These are phyloP conservation scores for Fragaria vesca DNA, from an alignment of 306 rosid species.

Conservation along the genomic window DNA sequence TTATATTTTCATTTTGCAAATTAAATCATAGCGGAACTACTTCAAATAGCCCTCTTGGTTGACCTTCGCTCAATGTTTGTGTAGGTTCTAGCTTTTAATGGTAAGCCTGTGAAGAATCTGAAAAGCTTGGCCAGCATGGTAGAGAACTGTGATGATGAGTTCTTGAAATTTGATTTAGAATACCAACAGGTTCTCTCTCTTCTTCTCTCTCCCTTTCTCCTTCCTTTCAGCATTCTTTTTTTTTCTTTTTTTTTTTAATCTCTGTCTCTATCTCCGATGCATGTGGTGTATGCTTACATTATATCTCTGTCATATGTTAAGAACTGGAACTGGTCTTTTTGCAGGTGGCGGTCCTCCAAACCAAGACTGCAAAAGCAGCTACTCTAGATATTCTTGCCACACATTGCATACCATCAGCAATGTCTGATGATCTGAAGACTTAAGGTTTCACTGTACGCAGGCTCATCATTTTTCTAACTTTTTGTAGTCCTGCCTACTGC, in stretches of 20 bases:
- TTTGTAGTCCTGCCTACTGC: background rate
- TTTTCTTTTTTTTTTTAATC: too few relatives aligned
- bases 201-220: background rate
- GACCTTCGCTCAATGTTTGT: slow-evolving; percentile 7
- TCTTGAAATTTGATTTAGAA: slow-evolving; percentile 73
- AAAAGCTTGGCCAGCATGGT: slow-evolving; percentile 88
- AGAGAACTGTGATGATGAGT: slow-evolving; percentile 73
- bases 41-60: background rate
- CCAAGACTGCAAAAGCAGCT: slow-evolving; percentile 72
- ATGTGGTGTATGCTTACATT: background rate
- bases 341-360: slow-evolving; percentile 83
- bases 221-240: background rate
- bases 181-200: slow-evolving; percentile 72
- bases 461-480: slow-evolving; percentile 14
- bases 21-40: slow-evolving; percentile 1
- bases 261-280: background rate
- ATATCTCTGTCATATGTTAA: background rate
- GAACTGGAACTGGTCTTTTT: slow-evolving; percentile 1
- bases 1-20: background rate
- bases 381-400: slow-evolving; percentile 80
- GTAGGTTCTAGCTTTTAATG: slow-evolving; percentile 83
- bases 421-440: slow-evolving; percentile 84
- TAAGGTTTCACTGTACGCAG: slow-evolving; percentile 32
- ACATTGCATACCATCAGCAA: slow-evolving; percentile 85
- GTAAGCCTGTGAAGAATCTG: slow-evolving; percentile 85